Percentiles rank a stretch among this genome's conserved stretches.
Evolutionary conservation across 1,284 basidiomycete species (phyloP).

Genomic region (Phellopilus nigrolimitatus): DNA sequence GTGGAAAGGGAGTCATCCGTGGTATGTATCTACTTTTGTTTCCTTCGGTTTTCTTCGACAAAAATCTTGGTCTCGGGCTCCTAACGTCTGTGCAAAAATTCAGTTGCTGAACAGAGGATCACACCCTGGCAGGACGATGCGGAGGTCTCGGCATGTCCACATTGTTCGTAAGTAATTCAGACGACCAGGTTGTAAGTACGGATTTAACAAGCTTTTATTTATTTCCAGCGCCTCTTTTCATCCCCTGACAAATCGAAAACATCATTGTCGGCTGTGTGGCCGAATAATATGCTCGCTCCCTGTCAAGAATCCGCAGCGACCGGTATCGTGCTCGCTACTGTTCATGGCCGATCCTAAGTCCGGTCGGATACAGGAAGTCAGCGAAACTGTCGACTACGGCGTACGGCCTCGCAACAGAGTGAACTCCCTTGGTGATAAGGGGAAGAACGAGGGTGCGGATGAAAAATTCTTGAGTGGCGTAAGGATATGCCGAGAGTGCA

Average conservation of each 20-base stretch:
- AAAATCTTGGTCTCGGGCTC: constrained; percentile 12
- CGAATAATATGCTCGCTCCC: constrained; percentile 90
- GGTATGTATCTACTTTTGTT: constrained; percentile 35
- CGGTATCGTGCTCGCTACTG: constrained; percentile 67
- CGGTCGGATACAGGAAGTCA: constrained; percentile 76
- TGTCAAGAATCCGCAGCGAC: constrained; percentile 65
- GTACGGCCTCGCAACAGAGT: constrained; percentile 45
- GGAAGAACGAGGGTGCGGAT: constrained; percentile 46
- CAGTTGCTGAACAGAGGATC: constrained; percentile 85
- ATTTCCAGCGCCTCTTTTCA: constrained; percentile 70
- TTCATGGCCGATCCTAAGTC: constrained; percentile 77
- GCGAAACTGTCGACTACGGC: constrained; percentile 84
- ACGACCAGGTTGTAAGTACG: neutral
- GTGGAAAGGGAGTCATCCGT: constrained; percentile 51
- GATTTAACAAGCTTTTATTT: constrained; percentile 1
- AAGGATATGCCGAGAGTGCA: constrained; percentile 79
- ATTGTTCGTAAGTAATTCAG: constrained; percentile 69
- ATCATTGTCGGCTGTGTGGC: constrained; percentile 95
- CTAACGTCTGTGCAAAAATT: constrained; percentile 8
- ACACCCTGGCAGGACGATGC: constrained; percentile 94
- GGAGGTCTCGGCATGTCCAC: constrained; percentile 70
- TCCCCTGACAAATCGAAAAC: constrained; percentile 88
- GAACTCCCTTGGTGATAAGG: constrained; percentile 25
- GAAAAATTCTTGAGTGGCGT: constrained; percentile 82
- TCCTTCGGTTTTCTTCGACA: neutral